These are phyloP conservation scores for Globisporangium nodosum DNA, from an alignment of 352 stramenopile species.

Conservation along the genomic window DNA sequence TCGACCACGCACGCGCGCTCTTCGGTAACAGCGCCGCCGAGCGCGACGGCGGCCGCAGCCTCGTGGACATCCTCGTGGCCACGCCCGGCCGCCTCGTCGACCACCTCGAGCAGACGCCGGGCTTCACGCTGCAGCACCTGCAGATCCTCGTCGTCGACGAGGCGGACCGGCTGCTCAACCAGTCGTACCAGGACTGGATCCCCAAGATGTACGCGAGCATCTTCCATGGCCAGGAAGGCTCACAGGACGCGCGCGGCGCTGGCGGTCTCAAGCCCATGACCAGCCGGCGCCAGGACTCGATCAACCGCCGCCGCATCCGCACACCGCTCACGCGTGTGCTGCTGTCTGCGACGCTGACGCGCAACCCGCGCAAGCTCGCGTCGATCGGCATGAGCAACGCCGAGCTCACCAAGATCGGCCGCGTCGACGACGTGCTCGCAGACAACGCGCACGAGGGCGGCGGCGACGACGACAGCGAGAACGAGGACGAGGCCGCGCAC, in stretches of 20 bases:
- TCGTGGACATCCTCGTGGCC: conserved; percentile 96
- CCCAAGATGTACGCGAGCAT: conserved; percentile 86
- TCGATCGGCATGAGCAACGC: conserved; percentile 93
- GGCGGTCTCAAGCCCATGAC: conserved; percentile 27
- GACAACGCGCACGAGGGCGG: conserved; percentile 60
- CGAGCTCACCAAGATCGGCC: conserved; percentile 88
- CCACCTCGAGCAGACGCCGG: conserved; percentile 95
- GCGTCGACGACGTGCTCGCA: conserved; percentile 48
- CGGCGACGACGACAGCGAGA: conserved; percentile 24
- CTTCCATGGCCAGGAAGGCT: conserved; percentile 57
- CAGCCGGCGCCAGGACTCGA: conserved; percentile 66
- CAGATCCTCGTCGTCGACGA: conserved; percentile 97
- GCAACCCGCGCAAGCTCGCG: conserved; percentile 95
- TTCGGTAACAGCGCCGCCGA: conserved; percentile 15
- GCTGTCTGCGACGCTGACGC: conserved; percentile 96
- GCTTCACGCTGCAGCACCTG: conserved; percentile 96
- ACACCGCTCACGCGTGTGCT: conserved; percentile 93
- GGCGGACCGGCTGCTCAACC: conserved; percentile 94
- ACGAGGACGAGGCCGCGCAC: conserved; percentile 19
- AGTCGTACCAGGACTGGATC: conserved; percentile 98
- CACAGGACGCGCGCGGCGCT: conserved; percentile 12
- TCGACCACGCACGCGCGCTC: conserved; percentile 32
- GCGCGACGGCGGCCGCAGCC: conserved; percentile 51
- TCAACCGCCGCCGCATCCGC: conserved; percentile 71
- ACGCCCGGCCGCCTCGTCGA: conserved; percentile 96